Conservation (phyloP, 2,329 filamentous ascomycete genomes). For the Fusarium compactum region DNA sequence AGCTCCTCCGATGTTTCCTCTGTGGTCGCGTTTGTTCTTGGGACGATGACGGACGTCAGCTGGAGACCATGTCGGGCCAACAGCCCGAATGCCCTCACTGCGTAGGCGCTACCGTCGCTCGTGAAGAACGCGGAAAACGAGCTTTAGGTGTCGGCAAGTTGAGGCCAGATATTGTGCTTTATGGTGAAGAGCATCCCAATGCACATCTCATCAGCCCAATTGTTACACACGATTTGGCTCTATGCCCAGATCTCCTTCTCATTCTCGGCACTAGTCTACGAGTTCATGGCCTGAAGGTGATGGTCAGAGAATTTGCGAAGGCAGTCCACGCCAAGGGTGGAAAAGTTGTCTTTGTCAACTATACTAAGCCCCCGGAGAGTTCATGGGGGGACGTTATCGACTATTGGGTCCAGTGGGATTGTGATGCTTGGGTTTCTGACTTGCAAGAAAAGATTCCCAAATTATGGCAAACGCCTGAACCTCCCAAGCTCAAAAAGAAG, state of each 20-base stretch:
- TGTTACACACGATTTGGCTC: constrained; percentile 73
- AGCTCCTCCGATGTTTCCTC: constrained; percentile 72
- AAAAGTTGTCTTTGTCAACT: constrained; percentile 79
- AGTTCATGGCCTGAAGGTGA: constrained; percentile 77
- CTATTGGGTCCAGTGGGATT: constrained; percentile 81
- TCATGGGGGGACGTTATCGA: constrained; percentile 80
- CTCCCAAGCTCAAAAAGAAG: constrained; percentile 56
- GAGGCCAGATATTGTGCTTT: constrained; percentile 78
- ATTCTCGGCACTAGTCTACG: constrained; percentile 78
- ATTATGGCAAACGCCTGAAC: constrained; percentile 68
- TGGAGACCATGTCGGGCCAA: constrained; percentile 70
- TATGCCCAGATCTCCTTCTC: constrained; percentile 74
- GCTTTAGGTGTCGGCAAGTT: constrained; percentile 75
- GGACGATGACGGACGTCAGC: constrained; percentile 68
- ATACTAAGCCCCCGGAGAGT: constrained; percentile 78
- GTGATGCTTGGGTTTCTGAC: constrained; percentile 77
- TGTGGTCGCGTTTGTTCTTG: constrained; percentile 69
- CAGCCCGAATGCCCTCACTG: constrained; percentile 77
- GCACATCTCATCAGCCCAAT: constrained; percentile 76
- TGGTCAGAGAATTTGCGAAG: constrained; percentile 78
- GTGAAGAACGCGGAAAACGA: constrained; percentile 74
- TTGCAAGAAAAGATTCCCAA: constrained; percentile 69
- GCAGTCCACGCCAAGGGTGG: constrained; percentile 76
- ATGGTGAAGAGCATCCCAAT: constrained; percentile 78
- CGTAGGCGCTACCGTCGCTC: constrained; percentile 69